Evolutionary conservation across 495 filamentous ascomycete species (phyloP), one percentile per base, ranked within the genome.

Genomic region (Aspergillus bertholletiae): DNA sequence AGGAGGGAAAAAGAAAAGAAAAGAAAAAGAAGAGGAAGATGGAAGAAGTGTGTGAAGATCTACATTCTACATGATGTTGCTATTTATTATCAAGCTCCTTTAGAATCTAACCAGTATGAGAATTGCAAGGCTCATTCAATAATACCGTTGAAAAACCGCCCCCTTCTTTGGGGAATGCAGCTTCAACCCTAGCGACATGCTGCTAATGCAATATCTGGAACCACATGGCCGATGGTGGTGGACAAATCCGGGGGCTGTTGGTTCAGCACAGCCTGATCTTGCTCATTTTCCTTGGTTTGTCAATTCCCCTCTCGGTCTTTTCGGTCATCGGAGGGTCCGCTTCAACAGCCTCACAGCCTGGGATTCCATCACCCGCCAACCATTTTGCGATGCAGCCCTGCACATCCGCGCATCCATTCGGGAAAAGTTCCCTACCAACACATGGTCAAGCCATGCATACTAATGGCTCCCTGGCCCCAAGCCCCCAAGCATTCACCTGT

Each of bases 361-460:
- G 49, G 37, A 49, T 57, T 47, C 55, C 43, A 41, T 41, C 41
- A 44, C 43, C 48, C 53, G 47, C 27, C 32, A 24, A 35, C 43
- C 49, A 55, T 56, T 51, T n/a, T 54, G 50, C 57, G 57, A 64
- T 55, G 61, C 61, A 60, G 61, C 57, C 57, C 60, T 63, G 60
- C 56, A 63, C 41, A 53, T 55, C 34, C 27, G 54, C 30, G 41
- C 39, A 49, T 58, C 55, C 50, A 62, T 62, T 62, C 55, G 59
- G 59, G 59, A 58, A 62, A 55, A 53, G 59, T 58, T 62, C 59
- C 59, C 52, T 61, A 54, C 54, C 59, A 61, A 62, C 59, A 62
- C 59, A 62, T 62, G 59, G 59, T 62, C 46, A 39, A 55, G 59
- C 60, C 56, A 59, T 56, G 53, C 53, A 55, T 59, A 26, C 53